Evolutionary conservation across 2,329 filamentous ascomycete genomes (phyloP).

Genomic region (Elsinoe australis): DNA sequence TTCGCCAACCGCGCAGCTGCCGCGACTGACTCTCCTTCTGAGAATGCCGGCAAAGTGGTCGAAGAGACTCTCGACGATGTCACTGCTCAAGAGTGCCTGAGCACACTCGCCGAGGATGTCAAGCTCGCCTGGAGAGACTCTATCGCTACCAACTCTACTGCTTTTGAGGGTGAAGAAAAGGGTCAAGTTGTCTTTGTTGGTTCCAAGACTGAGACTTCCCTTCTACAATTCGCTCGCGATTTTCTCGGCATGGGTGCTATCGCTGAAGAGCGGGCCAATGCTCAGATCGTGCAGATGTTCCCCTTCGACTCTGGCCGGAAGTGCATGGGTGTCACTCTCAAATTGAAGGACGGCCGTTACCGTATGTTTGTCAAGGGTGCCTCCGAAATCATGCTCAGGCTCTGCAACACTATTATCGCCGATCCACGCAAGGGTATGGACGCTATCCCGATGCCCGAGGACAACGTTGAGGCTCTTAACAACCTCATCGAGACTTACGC

Average conservation of each 20-base stretch:
- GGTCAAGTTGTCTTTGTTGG: constrained; percentile 57
- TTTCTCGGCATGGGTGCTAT: constrained; percentile 57
- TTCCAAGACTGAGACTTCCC: constrained; percentile 69
- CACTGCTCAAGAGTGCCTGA: constrained; percentile 48
- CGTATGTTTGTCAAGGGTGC: constrained; percentile 50
- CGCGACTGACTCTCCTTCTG: constrained; percentile 24
- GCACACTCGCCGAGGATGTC: constrained; percentile 44
- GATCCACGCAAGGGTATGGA: constrained; percentile 54
- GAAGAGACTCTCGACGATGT: constrained; percentile 41
- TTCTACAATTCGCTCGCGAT: constrained; percentile 61
- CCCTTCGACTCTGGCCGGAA: constrained; percentile 60
- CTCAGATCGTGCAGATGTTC: constrained; percentile 49
- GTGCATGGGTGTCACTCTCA: constrained; percentile 60
- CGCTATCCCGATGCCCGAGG: constrained; percentile 46
- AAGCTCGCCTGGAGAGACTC: constrained; percentile 55
- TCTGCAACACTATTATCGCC: constrained; percentile 47
- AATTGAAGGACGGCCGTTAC: constrained; percentile 48
- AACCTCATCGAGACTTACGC: constrained; percentile 70
- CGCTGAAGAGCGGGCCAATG: constrained; percentile 54
- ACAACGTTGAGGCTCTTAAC: constrained; percentile 53
- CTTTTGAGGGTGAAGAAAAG: constrained; percentile 58
- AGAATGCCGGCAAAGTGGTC: constrained; percentile 25
- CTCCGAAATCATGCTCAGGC: constrained; percentile 43
- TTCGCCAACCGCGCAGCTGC: constrained; percentile 42
- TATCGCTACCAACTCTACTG: constrained; percentile 61